These are phyloP conservation scores for Drechslerella coelobrocha DNA, from an alignment of 2,329 filamentous ascomycete species.

Conservation along the genomic window DNA sequence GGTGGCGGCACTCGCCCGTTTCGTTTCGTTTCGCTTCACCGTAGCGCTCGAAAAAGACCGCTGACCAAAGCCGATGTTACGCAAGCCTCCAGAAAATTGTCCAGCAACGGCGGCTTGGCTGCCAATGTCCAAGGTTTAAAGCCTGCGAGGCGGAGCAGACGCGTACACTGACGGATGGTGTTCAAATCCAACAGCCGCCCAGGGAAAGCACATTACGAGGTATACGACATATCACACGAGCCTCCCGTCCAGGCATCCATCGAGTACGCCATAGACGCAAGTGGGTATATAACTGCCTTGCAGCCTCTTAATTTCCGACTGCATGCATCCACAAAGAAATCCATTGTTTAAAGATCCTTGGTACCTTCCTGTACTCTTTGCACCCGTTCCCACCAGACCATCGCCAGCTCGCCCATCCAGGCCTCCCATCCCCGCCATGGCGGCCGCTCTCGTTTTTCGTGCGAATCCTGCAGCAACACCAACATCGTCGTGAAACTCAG, in stretches of 20 bases:
- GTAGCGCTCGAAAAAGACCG: not conserved
- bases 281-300: not conserved
- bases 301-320: not conserved
- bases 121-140: no score
- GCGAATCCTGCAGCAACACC: constrained; percentile 43
- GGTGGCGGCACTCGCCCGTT: not conserved
- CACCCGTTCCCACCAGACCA: constrained; percentile 43
- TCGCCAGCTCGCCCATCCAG: constrained; percentile 32
- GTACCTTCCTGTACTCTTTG: constrained; percentile 12
- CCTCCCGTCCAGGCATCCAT: not conserved
- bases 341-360: constrained; percentile 14
- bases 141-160: not conserved
- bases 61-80: not conserved
- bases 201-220: not conserved
- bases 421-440: constrained; percentile 38
- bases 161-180: no score
- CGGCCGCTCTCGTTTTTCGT: constrained; percentile 32
- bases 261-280: not conserved
- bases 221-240: not conserved
- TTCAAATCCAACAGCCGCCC: not conserved
- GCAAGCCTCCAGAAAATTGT: no score
- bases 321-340: not conserved
- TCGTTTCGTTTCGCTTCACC: not conserved
- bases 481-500: constrained; percentile 44
- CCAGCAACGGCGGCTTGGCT: not conserved